Percentiles rank a stretch among this genome's conserved stretches.
These are phyloP conservation scores for Termitomyces sp. DNA, from an alignment of 1,284 basidiomycete species.

Conservation along the genomic window DNA sequence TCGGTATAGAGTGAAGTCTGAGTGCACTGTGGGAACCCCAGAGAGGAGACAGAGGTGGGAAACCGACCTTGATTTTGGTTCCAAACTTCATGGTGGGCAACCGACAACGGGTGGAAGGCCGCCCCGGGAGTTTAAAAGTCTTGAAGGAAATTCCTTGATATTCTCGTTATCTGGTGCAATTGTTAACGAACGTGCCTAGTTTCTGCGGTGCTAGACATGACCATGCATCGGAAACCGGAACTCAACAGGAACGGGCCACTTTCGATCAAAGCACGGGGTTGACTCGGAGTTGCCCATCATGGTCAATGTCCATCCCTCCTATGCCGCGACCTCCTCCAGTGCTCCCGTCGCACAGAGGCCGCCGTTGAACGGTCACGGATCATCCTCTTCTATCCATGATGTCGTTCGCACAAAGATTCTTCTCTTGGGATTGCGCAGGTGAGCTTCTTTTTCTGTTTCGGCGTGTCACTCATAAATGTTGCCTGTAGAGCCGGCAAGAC, in stretches of 20 bases:
- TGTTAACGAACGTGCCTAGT: neutral
- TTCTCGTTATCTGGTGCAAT: neutral
- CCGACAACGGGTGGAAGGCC: neutral
- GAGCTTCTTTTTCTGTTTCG: slow-evolving; percentile 16
- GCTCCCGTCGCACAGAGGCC: slow-evolving; percentile 21
- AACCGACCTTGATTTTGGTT: slow-evolving; percentile 77
- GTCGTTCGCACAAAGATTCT: slow-evolving; percentile 64
- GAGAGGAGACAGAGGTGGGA: neutral
- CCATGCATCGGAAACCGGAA: slow-evolving; percentile 13
- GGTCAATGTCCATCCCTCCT: slow-evolving; percentile 26
- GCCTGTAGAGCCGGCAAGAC: slow-evolving; percentile 79
- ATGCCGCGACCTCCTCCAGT: slow-evolving; percentile 26
- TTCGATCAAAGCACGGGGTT: slow-evolving; percentile 1
- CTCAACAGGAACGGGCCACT: neutral
- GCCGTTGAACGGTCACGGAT: slow-evolving; percentile 23
- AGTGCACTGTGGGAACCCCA: slow-evolving; percentile 7
- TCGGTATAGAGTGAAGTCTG: slow-evolving; percentile 83
- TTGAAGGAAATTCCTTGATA: neutral
- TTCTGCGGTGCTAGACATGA: neutral
- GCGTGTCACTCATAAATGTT: slow-evolving; percentile 9
- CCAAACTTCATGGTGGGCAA: slow-evolving; percentile 77
- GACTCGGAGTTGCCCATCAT: slow-evolving; percentile 17
- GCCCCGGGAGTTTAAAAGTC: neutral
- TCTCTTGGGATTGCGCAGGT: slow-evolving; percentile 78
- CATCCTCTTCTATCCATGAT: slow-evolving; percentile 16